phyloP scores from a whole-genome alignment of 345 rosid genomes.

The Pistacia vera region DNA sequence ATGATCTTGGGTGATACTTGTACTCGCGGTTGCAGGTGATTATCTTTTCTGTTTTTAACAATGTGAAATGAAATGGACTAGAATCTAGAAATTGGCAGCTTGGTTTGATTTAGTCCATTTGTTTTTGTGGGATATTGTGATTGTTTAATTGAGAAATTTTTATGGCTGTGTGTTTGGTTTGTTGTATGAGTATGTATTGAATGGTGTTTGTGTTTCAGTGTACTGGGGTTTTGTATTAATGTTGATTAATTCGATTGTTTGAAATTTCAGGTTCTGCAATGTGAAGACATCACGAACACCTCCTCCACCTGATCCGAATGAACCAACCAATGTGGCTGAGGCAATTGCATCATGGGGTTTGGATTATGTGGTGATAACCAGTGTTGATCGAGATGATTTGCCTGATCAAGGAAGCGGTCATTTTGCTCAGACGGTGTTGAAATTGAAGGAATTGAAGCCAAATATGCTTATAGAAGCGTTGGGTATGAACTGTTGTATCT shows the following conservation, averaged over 20 bases:
- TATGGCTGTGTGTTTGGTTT: not conserved
- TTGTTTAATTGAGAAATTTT: not conserved
- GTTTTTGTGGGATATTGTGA: not conserved
- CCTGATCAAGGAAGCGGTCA: slow-evolving; percentile 88
- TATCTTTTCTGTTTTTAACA: not conserved
- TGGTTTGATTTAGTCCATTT: not conserved
- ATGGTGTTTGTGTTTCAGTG: not conserved
- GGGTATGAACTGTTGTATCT: slow-evolving; percentile 45
- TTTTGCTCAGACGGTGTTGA: slow-evolving; percentile 77
- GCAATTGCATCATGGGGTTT: slow-evolving; percentile 98
- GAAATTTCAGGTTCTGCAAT: slow-evolving; percentile 69
- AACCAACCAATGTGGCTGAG: slow-evolving; percentile 89
- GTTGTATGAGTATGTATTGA: too few species aligned
- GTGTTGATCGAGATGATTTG: slow-evolving; percentile 90
- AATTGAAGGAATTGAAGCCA: slow-evolving; percentile 82
- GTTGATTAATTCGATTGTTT: slow-evolving; percentile 7
- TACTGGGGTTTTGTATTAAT: not conserved
- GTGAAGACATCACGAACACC: slow-evolving; percentile 95
- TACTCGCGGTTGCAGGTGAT: slow-evolving; percentile 94
- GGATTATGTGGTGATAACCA: slow-evolving; percentile 89
- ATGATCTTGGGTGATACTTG: slow-evolving; percentile 98
- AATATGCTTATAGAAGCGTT: slow-evolving; percentile 88
- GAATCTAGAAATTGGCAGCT: not conserved
- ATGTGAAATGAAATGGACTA: not conserved
- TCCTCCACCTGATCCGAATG: slow-evolving; percentile 91